Percentiles rank a stretch among this genome's conserved stretches.
These are phyloP conservation scores for Rostrohypoxylon terebratum DNA, from an alignment of 495 filamentous ascomycete species.

Conservation along the genomic window DNA sequence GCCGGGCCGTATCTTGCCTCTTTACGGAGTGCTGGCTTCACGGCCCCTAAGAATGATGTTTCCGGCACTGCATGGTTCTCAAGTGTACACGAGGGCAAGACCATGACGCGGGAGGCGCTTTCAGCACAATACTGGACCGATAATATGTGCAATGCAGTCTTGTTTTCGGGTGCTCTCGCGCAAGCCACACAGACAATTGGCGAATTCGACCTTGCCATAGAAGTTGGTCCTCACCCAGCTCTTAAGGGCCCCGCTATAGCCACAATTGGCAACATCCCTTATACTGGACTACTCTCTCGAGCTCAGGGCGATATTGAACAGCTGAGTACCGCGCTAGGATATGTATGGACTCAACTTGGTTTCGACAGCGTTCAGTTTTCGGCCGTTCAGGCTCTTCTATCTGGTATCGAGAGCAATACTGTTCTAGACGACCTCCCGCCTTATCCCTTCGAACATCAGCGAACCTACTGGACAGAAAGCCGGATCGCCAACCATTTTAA, in stretches of 20 bases:
- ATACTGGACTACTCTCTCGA: background rate
- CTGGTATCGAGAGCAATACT: background rate
- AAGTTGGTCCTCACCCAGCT: slow-evolving; percentile 67
- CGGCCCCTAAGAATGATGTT: background rate
- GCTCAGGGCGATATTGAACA: background rate
- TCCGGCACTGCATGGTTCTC: slow-evolving; percentile 37
- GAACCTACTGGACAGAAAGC: slow-evolving; percentile 1
- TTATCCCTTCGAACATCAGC: slow-evolving; percentile 4
- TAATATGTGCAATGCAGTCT: slow-evolving; percentile 62
- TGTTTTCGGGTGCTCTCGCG: slow-evolving; percentile 62
- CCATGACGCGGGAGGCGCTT: slow-evolving; percentile 3
- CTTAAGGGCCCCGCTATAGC: slow-evolving; percentile 55
- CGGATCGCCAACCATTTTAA: slow-evolving; percentile 7
- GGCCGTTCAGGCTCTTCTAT: background rate
- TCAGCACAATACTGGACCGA: slow-evolving; percentile 57
- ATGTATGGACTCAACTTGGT: background rate
- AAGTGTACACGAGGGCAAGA: slow-evolving; percentile 39
- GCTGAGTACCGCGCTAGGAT: background rate
- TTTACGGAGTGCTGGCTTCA: background rate
- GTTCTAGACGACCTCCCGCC: slow-evolving; percentile 1
- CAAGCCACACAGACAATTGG: background rate
- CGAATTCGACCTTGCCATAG: slow-evolving; percentile 53
- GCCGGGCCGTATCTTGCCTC: slow-evolving; percentile 4
- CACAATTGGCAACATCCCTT: slow-evolving; percentile 38
- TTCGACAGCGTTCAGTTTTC: slow-evolving; percentile 6